These are phyloP conservation scores for Delonix regia DNA, from an alignment of 306 rosid species.

Conservation along the genomic window DNA sequence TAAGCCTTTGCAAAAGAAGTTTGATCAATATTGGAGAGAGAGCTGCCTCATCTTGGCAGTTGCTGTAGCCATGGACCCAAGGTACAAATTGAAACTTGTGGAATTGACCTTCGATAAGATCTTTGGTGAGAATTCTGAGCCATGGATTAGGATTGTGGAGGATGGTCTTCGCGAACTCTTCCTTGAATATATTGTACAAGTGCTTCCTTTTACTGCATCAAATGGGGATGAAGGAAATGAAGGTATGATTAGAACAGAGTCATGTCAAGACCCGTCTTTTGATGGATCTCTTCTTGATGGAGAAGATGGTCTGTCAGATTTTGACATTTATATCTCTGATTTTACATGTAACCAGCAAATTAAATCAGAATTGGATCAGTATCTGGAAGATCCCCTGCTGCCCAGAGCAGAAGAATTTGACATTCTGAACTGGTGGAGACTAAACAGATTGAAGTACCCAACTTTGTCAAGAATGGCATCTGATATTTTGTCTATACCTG, in stretches of 20 bases:
- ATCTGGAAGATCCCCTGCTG: constrained; percentile 72
- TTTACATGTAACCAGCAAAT: constrained; percentile 54
- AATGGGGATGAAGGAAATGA: constrained; percentile 57
- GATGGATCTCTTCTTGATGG: constrained; percentile 54
- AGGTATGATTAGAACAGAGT: constrained; percentile 50
- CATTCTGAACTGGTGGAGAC: constrained; percentile 82
- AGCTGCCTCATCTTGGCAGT: constrained; percentile 75
- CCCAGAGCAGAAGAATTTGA: constrained; percentile 60
- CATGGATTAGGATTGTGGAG: constrained; percentile 68
- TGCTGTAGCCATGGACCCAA: constrained; percentile 88
- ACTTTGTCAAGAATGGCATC: constrained; percentile 80
- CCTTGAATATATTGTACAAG: constrained; percentile 59
- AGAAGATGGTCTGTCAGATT: constrained; percentile 68
- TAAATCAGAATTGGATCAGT: constrained; percentile 86
- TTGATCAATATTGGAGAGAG: constrained; percentile 85
- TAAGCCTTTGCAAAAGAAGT: constrained; percentile 68
- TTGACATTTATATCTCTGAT: constrained; percentile 72
- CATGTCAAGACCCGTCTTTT: constrained; percentile 50
- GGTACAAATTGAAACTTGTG: constrained; percentile 82
- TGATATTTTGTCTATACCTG: constrained; percentile 78
- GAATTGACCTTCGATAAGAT: constrained; percentile 65
- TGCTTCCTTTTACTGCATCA: constrained; percentile 56
- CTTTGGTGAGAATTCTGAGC: constrained; percentile 68
- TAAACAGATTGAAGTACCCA: constrained; percentile 67
- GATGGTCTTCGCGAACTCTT: constrained; percentile 82